Evolutionary conservation across 805 yeast genomes (phyloP), one percentile per base, ranked within the genome.

Genomic region (Candida sithepensis): DNA sequence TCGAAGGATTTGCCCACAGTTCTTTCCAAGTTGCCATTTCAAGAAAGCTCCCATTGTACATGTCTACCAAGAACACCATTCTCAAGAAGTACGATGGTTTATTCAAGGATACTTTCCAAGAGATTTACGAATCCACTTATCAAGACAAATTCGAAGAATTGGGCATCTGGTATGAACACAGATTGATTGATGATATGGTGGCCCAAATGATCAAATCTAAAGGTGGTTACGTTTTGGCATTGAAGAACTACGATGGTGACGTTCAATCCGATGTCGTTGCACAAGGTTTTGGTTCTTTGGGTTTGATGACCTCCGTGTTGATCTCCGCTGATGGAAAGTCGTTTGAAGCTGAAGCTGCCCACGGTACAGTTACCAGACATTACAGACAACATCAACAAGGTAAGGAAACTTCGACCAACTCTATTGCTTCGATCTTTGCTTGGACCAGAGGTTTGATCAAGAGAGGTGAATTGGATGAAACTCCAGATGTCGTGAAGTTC

Each of bases 211-310:
- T 92, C 67, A 92, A 92, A 75, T 88, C 97, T 41, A 82, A 80
- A 64, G 98, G 98, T 61, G 97, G 98, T 5, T 92, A 76, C 68
- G 85, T 92, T 60, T 88, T 92, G 70, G 98, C 98, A 42, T 81
- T 92, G 85, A 92, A 92, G 77, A 92, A 92, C 75, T 92, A 92
- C 71, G 98, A 92, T 68, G 98, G 98, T 69, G 98, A 92, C 67
- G 98, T 92, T 47, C 91, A 90, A 72, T 85, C 95, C 14, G 98
- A 92, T 69, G 86, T 92, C 63, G 97, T 92, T 48, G 98, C 98
- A 26, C 98, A 92, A 72, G 98, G 98, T 34, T 92, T 92, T 61
- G 98, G 98, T 34, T 91, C 97, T 18, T 77, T 92, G 56, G 98
- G 98, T 39, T 78, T 92, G 59, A 92, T 92, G 98, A 90, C 98